Base-by-base conservation (phyloP, 2,329 filamentous ascomycete genomes). In the Fusarium protoensiforme region DNA sequence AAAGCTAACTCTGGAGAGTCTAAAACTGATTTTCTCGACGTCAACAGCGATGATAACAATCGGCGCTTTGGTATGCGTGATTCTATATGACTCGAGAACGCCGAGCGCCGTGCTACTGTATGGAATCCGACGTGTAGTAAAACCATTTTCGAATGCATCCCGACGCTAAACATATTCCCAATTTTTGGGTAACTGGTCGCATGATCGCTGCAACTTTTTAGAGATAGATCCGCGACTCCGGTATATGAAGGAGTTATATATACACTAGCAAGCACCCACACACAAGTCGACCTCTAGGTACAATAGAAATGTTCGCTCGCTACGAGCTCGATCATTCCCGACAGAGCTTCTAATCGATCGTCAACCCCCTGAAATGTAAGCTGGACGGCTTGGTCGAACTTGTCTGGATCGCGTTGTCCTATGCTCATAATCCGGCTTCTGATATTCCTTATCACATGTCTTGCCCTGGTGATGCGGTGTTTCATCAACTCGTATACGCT, bases 311-410 rank as follows among this genome's bases (percentile, higher is more conserved):
- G 7, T 41, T 41, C 38, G 38, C 56, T 58, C 16, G 56, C 36
- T 58, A 58, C 29, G 10, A 58, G 38, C 36, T 58, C 56, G n/a
- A 58, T 58, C 56, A 41, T 58, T 58, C 56, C 56, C 24, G 56
- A 58, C 56, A 58, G 14, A 16, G 56, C 56, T 58, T 58, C 56
- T 41, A 58, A 58, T 39, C 56, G 56, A 41, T 16, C 39, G 22
- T 58, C 56, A 58, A 58, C 56, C 24, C 56, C 22, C 24, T 58
- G 56, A 58, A 58, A 58, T 38, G 22, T 58, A 31, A 58, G 56
- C 56, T 58, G 56, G 35, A 58, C 36, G 36, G 56, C 56, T 27
- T 31, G 56, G 36, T 58, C 36, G 24, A 58, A 35, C 36, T 58
- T 27, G 56, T 58, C 56, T 41, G 24, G 56, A 39, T 58, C 56